Percentiles rank a stretch among this genome's conserved stretches.
Conservation (phyloP, 129 eudicot genomes). For the Mikania micrantha region DNA sequence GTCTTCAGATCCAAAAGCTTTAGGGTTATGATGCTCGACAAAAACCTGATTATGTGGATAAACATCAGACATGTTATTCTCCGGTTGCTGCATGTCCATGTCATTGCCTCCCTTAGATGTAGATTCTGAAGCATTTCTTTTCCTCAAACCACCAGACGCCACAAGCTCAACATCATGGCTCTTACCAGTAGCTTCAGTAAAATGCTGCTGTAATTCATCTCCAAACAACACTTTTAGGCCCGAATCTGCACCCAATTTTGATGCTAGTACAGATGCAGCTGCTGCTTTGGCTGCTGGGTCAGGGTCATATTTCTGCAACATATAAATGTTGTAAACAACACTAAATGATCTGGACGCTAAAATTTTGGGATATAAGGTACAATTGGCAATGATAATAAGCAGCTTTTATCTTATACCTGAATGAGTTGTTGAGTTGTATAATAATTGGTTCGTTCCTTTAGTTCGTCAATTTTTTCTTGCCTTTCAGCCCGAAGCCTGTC, state of each 20-base stretch:
- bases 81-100: slow-evolving; percentile 33
- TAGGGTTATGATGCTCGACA: slow-evolving; percentile 64
- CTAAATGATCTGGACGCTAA: neutral
- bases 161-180: slow-evolving; percentile 64
- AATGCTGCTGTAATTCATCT: slow-evolving; percentile 40
- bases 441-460: slow-evolving; percentile 83
- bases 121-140: slow-evolving; percentile 44
- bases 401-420: slow-evolving; percentile 41
- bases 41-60: slow-evolving; percentile 40
- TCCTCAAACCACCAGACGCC: slow-evolving; percentile 59
- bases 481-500: slow-evolving; percentile 89
- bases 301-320: slow-evolving; percentile 83
- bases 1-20: slow-evolving; percentile 38
- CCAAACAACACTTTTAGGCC: slow-evolving; percentile 64
- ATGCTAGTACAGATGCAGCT: slow-evolving; percentile 87
- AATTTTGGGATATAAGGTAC: neutral
- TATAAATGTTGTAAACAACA: neutral
- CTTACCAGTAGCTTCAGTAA: slow-evolving; percentile 39
- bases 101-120: slow-evolving; percentile 38
- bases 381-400: neutral
- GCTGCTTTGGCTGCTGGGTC: slow-evolving; percentile 97
- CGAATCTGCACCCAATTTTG: slow-evolving; percentile 79
- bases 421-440: slow-evolving; percentile 93
- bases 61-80: slow-evolving; percentile 22
- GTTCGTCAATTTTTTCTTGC: slow-evolving; percentile 87